Evolutionary conservation across 148 eudicot species (phyloP).

Genomic region (Rheum nobile): DNA sequence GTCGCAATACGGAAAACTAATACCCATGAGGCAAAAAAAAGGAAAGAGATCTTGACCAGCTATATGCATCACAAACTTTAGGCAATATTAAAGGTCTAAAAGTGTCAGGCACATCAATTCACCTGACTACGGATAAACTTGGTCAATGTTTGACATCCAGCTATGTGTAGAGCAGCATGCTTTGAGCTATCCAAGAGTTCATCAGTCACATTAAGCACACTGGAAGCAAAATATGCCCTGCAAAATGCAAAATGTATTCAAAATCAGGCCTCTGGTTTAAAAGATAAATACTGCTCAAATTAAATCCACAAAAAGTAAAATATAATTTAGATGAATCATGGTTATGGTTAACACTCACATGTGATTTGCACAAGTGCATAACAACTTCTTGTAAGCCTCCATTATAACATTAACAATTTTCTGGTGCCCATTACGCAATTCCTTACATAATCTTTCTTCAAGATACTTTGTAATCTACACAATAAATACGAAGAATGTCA

Average conservation of each 20-base stretch:
- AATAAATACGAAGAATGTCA: slow-evolving; percentile 2
- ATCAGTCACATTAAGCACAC: slow-evolving; percentile 50
- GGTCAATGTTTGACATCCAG: slow-evolving; percentile 64
- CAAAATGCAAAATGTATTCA: slow-evolving; percentile 3
- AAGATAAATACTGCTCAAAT: background rate
- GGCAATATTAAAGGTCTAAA: slow-evolving; percentile 1
- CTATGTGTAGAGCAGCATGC: slow-evolving; percentile 40
- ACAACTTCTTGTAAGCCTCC: slow-evolving; percentile 65
- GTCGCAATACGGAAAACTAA: background rate
- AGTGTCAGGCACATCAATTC: slow-evolving; percentile 3
- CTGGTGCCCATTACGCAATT: slow-evolving; percentile 59
- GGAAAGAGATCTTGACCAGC: background rate
- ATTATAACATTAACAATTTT: slow-evolving; percentile 43
- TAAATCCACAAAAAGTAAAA: background rate
- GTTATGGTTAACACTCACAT: slow-evolving; percentile 39
- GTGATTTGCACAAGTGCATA: slow-evolving; percentile 67
- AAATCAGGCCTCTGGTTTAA: background rate
- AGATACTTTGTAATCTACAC: slow-evolving; percentile 74
- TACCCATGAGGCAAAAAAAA: background rate
- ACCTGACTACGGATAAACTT: slow-evolving; percentile 83
- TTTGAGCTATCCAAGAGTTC: slow-evolving; percentile 66
- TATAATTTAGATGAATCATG: background rate
- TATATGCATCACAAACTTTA: background rate
- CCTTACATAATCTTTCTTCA: slow-evolving; percentile 85
- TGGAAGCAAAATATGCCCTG: slow-evolving; percentile 80